These are phyloP conservation scores for Lophium mytilinum DNA, from an alignment of 495 filamentous ascomycete species.

Conservation along the genomic window DNA sequence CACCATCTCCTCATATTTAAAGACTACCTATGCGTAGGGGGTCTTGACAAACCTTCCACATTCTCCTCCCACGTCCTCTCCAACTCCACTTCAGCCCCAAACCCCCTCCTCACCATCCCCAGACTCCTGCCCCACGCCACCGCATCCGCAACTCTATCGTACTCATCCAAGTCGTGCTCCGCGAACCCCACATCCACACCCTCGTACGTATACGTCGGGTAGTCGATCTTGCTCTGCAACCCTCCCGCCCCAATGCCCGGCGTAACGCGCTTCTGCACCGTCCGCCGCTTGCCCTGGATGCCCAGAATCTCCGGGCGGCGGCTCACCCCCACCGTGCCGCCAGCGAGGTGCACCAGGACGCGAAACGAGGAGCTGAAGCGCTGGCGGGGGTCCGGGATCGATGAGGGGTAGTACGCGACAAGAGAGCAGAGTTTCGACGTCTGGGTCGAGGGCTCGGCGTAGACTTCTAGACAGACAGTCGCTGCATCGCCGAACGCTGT, in stretches of 20 bases:
- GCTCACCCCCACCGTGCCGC: slow-evolving; percentile 26
- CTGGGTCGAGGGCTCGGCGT: slow-evolving; percentile 23
- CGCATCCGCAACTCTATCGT: slow-evolving; percentile 39
- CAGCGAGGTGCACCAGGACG: slow-evolving; percentile 41
- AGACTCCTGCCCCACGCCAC: slow-evolving; percentile 46
- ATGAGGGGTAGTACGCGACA: slow-evolving; percentile 42
- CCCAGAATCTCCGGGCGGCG: slow-evolving; percentile 48
- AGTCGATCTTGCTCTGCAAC: slow-evolving; percentile 35
- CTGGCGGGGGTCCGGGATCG: slow-evolving; percentile 37
- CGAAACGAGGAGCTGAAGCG: slow-evolving; percentile 36
- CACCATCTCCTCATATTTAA: not conserved
- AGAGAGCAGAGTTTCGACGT: slow-evolving; percentile 41
- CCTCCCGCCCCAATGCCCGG: slow-evolving; percentile 48
- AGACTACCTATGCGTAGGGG: not conserved
- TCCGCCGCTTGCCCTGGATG: slow-evolving; percentile 52
- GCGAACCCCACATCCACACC: slow-evolving; percentile 40
- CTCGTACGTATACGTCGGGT: slow-evolving; percentile 36
- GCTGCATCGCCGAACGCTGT: slow-evolving; percentile 37
- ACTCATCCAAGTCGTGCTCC: slow-evolving; percentile 46
- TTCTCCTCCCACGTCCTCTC: slow-evolving; percentile 55
- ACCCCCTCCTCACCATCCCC: slow-evolving; percentile 42
- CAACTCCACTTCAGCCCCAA: slow-evolving; percentile 50
- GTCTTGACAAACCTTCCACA: slow-evolving; percentile 40
- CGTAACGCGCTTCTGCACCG: slow-evolving; percentile 41
- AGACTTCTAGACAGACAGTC: slow-evolving; percentile 30